These are phyloP conservation scores for Albophoma yamanashiensis DNA, from an alignment of 2,329 filamentous ascomycete species.

Conservation along the genomic window DNA sequence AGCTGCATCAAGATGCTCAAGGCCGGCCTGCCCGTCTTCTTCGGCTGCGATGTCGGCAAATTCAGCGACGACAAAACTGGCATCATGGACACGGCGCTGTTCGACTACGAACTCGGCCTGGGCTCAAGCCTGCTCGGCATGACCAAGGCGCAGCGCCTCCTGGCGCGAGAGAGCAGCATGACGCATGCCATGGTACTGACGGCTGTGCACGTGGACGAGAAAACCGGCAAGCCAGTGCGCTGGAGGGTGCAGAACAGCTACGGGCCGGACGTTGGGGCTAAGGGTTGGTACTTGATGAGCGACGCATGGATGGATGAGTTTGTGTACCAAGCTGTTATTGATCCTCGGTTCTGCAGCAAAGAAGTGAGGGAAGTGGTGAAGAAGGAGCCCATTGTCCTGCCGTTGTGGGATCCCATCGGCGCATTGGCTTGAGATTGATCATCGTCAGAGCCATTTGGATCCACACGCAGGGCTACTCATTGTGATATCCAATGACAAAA, in stretches of 20 bases:
- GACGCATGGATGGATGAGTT: slow-evolving; percentile 74
- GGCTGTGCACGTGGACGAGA: slow-evolving; percentile 64
- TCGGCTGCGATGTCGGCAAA: slow-evolving; percentile 80
- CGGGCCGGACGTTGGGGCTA: slow-evolving; percentile 57
- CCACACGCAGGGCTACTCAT: neutral
- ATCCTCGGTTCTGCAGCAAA: slow-evolving; percentile 54
- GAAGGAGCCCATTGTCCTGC: slow-evolving; percentile 59
- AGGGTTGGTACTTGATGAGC: slow-evolving; percentile 85
- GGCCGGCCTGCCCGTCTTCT: slow-evolving; percentile 73
- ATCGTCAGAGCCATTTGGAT: neutral
- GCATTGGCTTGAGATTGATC: slow-evolving; percentile 44
- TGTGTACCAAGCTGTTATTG: slow-evolving; percentile 77
- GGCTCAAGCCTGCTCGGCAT: slow-evolving; percentile 63
- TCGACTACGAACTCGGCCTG: slow-evolving; percentile 78
- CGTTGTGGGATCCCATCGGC: slow-evolving; percentile 75
- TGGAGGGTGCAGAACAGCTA: slow-evolving; percentile 88
- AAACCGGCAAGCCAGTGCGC: slow-evolving; percentile 51
- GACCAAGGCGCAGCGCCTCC: slow-evolving; percentile 64
- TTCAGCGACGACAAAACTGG: slow-evolving; percentile 58
- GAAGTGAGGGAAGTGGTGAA: slow-evolving; percentile 61
- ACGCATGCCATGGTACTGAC: slow-evolving; percentile 91
- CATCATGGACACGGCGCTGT: slow-evolving; percentile 70
- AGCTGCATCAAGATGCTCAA: slow-evolving; percentile 69
- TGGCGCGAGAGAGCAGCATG: slow-evolving; percentile 70
- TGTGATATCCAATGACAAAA: neutral